A percentile compares a stretch with the other conserved stretches of the same genome.
phyloP scores from a whole-genome alignment of 345 rosid genomes.

The Arabis alpina region DNA sequence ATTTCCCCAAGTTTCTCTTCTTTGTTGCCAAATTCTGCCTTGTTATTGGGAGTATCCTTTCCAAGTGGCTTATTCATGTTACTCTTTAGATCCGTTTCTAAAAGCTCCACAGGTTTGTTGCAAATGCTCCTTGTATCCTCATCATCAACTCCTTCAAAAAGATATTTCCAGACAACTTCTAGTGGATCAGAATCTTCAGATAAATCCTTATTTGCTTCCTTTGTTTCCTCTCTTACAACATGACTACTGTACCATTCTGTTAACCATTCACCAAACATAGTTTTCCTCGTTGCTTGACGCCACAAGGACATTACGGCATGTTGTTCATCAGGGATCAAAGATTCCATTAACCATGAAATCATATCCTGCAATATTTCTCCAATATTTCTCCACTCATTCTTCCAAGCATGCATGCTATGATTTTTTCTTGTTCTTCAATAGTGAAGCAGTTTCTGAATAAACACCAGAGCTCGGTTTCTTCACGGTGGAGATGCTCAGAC shows the following conservation, averaged over 20 bases:
- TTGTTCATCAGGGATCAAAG: constrained; percentile 64
- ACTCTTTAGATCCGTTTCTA: constrained; percentile 18
- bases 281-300: constrained; percentile 69
- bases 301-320: constrained; percentile 57
- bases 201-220: constrained; percentile 36
- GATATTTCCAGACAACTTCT: constrained; percentile 62
- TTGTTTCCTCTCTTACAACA: constrained; percentile 34
- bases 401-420: constrained; percentile 71
- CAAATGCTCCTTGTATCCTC: constrained; percentile 36
- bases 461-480: constrained; percentile 82
- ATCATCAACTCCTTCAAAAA: constrained; percentile 49
- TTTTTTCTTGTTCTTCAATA: constrained; percentile 71
- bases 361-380: constrained; percentile 66
- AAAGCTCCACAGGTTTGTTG: constrained; percentile 26
- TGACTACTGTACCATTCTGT: constrained; percentile 73
- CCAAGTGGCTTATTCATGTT: constrained; percentile 35
- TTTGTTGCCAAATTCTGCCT: constrained; percentile 33
- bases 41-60: constrained; percentile 25
- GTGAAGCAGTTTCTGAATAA: constrained; percentile 65
- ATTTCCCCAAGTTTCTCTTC: constrained; percentile 29
- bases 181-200: constrained; percentile 51
- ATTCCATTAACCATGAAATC: constrained; percentile 75
- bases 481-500: constrained; percentile 67
- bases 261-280: constrained; percentile 84
- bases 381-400: constrained; percentile 67